Base-by-base conservation (phyloP, 169 alveolate species). In the Pseudocohnilembus persalinus region DNA sequence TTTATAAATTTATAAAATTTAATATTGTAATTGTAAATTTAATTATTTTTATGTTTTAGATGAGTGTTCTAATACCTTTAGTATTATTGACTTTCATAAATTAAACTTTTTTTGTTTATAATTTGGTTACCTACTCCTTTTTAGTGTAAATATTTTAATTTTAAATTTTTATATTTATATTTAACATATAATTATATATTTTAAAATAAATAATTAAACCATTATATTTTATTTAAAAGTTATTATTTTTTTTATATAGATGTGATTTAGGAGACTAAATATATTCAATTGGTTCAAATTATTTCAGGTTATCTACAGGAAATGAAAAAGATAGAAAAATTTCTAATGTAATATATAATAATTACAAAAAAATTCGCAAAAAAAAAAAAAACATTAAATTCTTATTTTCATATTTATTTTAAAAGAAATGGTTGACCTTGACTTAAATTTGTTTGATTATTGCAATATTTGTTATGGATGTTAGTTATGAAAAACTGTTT, bases 41-140 rank as follows among this genome's bases (percentile, higher is more conserved):
- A 11, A 11, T 49, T 49, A 49, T 49, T 49, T 11, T 49, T 49
- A 49, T 11, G 4, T 49, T 49, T 11, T 49, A 49, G 68, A 49
- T 49, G 20, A 4, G 26, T 49, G 4, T 11, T 49, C 68, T 49
- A 49, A 49, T 49, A 11, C 20, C 20, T 4, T 49, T 49, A 29
- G 82, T 77, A 0, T 28, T 77, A 0, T 63, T 77, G 28, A 77
- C 82, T 77, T 77, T 77, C 74, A 29, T 77, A 1, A 77, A 77
- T 77, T 29, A 77, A 68, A 32, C 82, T 28, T 77, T 77, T 68
- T 77, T 32, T 34, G 82, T 77, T 32, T 77, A 32, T 77, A 77
- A 77, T 77, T 33, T 77, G 72, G 63, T 77, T 33, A 77, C 82
- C 28, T 77, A 77, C 27, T 33, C 82, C 25, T 77, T 77, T 72